A percentile compares a stretch with the other conserved stretches of the same genome.
These are phyloP conservation scores for Heritiera fomes DNA, from an alignment of 345 rosid genomes.

Conservation along the genomic window DNA sequence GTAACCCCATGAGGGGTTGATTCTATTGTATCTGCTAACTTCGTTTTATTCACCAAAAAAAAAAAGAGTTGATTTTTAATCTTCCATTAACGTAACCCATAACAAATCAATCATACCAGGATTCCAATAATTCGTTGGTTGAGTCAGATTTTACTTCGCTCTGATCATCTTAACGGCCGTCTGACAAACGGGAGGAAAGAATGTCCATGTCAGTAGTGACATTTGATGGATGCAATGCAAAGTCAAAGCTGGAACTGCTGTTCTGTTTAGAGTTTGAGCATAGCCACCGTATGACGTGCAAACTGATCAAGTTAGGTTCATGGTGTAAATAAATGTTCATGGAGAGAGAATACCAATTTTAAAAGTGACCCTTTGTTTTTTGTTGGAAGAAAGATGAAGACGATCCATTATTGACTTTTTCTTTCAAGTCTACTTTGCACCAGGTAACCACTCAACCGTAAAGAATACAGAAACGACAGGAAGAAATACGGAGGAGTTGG, in stretches of 20 bases:
- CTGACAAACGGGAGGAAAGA: background rate
- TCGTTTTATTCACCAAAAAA: too few species aligned
- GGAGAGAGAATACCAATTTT: too few species aligned
- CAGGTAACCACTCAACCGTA: too few species aligned
- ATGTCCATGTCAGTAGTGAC: background rate
- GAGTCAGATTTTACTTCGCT: background rate
- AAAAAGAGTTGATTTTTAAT: too few species aligned
- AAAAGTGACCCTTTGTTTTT: background rate
- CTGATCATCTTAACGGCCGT: background rate
- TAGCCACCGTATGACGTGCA: background rate
- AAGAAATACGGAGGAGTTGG: too few species aligned
- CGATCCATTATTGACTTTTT: too few species aligned
- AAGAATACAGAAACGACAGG: too few species aligned
- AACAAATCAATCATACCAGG: background rate
- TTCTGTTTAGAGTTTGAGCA: background rate
- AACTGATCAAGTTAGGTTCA: background rate
- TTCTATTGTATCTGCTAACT: too few species aligned
- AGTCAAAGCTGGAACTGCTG: background rate
- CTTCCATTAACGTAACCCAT: background rate
- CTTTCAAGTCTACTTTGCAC: too few species aligned
- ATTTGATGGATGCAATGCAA: background rate
- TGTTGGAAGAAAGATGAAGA: too few species aligned
- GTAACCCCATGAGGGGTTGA: too few species aligned
- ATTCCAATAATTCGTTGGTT: background rate
- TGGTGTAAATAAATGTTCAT: background rate